Evolutionary conservation across 1,284 basidiomycete species (phyloP).

Genomic region (Ustilago cynodontis): DNA sequence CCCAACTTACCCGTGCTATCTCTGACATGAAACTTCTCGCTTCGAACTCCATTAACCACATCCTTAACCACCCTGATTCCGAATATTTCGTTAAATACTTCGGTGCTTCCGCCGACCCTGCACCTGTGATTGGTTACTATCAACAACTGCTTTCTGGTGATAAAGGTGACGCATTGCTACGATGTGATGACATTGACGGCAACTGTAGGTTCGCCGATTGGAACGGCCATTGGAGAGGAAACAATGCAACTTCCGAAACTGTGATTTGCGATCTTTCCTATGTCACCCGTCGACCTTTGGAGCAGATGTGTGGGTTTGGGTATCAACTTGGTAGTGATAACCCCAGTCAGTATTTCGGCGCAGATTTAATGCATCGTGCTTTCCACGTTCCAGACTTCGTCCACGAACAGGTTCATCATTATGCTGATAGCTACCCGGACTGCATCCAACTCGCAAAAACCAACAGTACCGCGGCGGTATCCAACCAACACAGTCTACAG

Average conservation of each 20-base stretch:
- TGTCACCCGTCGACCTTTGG: conserved; percentile 37
- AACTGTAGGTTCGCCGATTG: conserved; percentile 69
- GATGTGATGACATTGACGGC: conserved; percentile 71
- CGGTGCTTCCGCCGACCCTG: conserved; percentile 66
- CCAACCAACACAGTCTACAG: conserved; percentile 71
- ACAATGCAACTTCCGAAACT: conserved; percentile 71
- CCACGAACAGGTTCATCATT: conserved; percentile 69
- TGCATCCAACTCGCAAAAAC: conserved; percentile 69
- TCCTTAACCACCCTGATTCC: conserved; percentile 68
- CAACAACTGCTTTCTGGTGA: conserved; percentile 64
- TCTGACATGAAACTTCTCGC: conserved; percentile 68
- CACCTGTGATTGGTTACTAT: conserved; percentile 65
- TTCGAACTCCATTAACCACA: conserved; percentile 66
- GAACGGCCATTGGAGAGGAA: conserved; percentile 72
- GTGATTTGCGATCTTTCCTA: conserved; percentile 66
- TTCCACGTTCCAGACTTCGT: conserved; percentile 70
- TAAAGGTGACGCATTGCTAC: conserved; percentile 39
- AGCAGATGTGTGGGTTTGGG: conserved; percentile 67
- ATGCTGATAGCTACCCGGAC: conserved; percentile 67
- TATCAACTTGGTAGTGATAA: conserved; percentile 67
- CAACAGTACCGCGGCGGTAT: conserved; percentile 66
- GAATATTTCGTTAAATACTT: conserved; percentile 71
- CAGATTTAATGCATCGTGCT: conserved; percentile 71
- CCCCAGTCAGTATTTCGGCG: conserved; percentile 66
- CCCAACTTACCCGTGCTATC: conserved; percentile 69